Evolutionary conservation across 2,329 filamentous ascomycete genomes (phyloP), one percentile per base, ranked within the genome.

Genomic region (Purpureocillium takamizusanense): DNA sequence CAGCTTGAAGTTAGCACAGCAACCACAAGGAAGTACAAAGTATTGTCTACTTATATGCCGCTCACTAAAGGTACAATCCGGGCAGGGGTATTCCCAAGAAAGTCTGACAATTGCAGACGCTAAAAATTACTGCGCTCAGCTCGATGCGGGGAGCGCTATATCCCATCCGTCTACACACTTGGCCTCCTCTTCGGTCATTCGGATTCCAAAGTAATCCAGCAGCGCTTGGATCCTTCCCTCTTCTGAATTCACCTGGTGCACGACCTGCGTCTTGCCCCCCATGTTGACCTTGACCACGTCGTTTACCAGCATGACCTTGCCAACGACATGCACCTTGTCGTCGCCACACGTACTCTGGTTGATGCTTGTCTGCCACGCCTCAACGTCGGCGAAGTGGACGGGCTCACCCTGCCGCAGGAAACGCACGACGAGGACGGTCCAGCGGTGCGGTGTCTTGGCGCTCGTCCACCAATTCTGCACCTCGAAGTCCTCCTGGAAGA

Each of bases 161-260:
- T 36, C 34, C 34, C 34, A 36, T 4, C 34, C 34, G 13, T 17
- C 23, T 15, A 36, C 29, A 4, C 11, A n/a, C 9, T 36, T n/a
- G 4, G 21, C 44, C 31, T 49, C 48, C 16, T 47, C 56, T 3
- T 55, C 47, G 2, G 51, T 60, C 31, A 78, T 51, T 13, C 54
- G 46, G 40, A 78, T 63, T 4, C 55, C 61, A 48, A 76, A 78
- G 47, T 67, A 65, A 38, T 60, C 62, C 32, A 59, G 57, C 43
- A 79, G 48, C 4, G 66, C 70, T 32, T 49, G 40, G 15, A 73
- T 51, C 8, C 75, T 56, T 32, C 76, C 61, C 6, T 57, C 52
- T 46, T 78, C 74, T 1, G 44, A 66, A 38, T 61, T 51, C n/a
- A 72, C 51, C 5, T 33, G 34, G 3, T 29, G 18, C 13, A 52